Percentiles rank a stretch among this genome's conserved stretches.
Evolutionary conservation across 257 asterid species (phyloP).

Genomic region (Verbascum thapsus): DNA sequence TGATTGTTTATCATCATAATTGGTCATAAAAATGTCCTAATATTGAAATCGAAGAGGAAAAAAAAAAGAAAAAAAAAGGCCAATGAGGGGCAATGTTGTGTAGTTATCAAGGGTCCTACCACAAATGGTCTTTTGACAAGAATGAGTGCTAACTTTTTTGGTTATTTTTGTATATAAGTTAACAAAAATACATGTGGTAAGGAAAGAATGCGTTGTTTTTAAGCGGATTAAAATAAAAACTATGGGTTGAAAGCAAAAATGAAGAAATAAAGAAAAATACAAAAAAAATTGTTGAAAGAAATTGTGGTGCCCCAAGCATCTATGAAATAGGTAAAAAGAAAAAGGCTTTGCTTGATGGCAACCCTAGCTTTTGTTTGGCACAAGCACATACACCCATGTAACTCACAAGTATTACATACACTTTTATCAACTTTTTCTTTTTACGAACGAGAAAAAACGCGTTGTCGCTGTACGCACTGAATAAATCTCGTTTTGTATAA

Average conservation of each 20-base stretch:
- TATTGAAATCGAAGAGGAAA: constrained; percentile 29
- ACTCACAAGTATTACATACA: constrained; percentile 19
- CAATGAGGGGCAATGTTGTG: constrained; percentile 30
- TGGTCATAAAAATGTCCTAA: background rate
- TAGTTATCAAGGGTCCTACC: constrained; percentile 56
- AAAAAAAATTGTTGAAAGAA: constrained; percentile 32
- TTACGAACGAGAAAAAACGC: too few relatives aligned
- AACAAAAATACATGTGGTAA: constrained; percentile 58
- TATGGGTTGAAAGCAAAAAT: constrained; percentile 26
- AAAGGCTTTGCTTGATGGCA: constrained; percentile 43
- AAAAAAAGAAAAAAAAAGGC: too few relatives aligned
- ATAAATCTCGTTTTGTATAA: constrained; percentile 70
- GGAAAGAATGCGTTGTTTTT: constrained; percentile 71
- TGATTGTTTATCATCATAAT: too few relatives aligned
- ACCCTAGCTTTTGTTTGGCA: constrained; percentile 36
- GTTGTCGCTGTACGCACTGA: too few relatives aligned
- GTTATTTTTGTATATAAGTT: constrained; percentile 49
- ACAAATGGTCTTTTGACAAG: constrained; percentile 56
- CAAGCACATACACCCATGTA: constrained; percentile 56
- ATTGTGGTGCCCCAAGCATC: constrained; percentile 50
- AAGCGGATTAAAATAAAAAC: constrained; percentile 50
- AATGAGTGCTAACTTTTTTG: constrained; percentile 71
- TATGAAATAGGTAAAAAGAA: constrained; percentile 30
- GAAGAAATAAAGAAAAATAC: constrained; percentile 25
- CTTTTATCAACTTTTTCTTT: constrained; percentile 39